These are phyloP conservation scores for Neocallimastix lanati DNA, from an alignment of 192 early-diverging fungal species.

Conservation along the genomic window DNA sequence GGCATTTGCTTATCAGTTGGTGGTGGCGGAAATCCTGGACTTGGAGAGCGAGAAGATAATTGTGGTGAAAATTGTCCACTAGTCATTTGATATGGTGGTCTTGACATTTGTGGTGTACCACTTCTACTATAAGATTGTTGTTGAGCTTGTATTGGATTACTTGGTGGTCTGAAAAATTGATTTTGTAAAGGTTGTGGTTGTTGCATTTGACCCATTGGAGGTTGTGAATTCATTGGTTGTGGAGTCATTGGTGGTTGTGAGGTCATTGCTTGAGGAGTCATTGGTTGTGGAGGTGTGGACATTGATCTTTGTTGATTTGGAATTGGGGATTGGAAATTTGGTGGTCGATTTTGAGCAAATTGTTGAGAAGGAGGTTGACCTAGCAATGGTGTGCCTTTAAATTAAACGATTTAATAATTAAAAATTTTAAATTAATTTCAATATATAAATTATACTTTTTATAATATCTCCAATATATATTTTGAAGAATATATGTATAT, in stretches of 20 bases:
- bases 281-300: not conserved
- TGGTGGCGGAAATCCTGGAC: not conserved
- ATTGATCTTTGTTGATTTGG: not conserved
- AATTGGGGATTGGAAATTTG: not conserved
- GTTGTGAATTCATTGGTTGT: not conserved
- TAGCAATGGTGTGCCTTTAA: not conserved
- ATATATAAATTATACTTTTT: too few relatives aligned
- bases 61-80: not conserved
- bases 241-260: not conserved
- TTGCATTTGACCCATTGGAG: not conserved
- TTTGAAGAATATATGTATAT: too few relatives aligned
- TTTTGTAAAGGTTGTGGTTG: not conserved
- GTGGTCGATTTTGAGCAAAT: not conserved
- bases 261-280: not conserved
- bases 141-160: not conserved
- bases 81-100: not conserved
- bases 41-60: not conserved
- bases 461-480: too few relatives aligned
- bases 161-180: not conserved
- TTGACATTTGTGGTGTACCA: not conserved
- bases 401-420: too few relatives aligned
- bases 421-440: too few relatives aligned
- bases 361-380: not conserved
- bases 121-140: not conserved
- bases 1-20: not conserved